Evolutionary conservation across 495 filamentous ascomycete genomes (phyloP).

Genomic region (Friedmanniomyces endolithicus): DNA sequence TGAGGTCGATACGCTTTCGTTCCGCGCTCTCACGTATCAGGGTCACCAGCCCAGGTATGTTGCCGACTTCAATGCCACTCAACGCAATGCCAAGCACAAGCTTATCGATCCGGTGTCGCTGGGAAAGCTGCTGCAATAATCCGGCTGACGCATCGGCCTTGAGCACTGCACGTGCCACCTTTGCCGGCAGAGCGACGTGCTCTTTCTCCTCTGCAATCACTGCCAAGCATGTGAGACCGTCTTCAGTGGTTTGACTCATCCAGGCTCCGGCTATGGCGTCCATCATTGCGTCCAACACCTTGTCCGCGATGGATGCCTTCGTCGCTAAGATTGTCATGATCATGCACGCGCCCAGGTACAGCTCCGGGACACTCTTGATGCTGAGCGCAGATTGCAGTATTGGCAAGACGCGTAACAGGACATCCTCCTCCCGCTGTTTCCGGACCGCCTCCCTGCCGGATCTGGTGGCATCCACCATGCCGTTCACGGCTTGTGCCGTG

Average conservation of each 20-base stretch:
- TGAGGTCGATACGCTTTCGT: slow-evolving; percentile 1
- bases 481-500: slow-evolving; percentile 65
- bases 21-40: neutral
- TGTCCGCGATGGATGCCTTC: slow-evolving; percentile 64
- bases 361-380: slow-evolving; percentile 57
- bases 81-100: slow-evolving; percentile 2
- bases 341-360: slow-evolving; percentile 82
- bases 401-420: slow-evolving; percentile 62
- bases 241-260: slow-evolving; percentile 53
- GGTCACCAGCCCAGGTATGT: neutral
- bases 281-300: slow-evolving; percentile 68
- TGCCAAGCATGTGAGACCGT: slow-evolving; percentile 69
- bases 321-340: slow-evolving; percentile 70
- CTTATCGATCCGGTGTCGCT: slow-evolving; percentile 6
- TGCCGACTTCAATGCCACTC: neutral
- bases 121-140: neutral
- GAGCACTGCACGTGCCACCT: slow-evolving; percentile 55
- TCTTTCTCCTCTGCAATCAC: slow-evolving; percentile 65
- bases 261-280: slow-evolving; percentile 66
- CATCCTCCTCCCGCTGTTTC: slow-evolving; percentile 48
- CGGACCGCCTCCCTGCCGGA: slow-evolving; percentile 53
- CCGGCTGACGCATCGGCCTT: neutral
- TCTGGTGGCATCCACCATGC: slow-evolving; percentile 60
- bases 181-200: slow-evolving; percentile 41
- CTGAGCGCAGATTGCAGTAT: slow-evolving; percentile 62